A percentile compares a stretch with the other conserved stretches of the same genome.
phyloP scores from a whole-genome alignment of 176 grass and related monocot genomes.

The Panicum miliaceum region DNA sequence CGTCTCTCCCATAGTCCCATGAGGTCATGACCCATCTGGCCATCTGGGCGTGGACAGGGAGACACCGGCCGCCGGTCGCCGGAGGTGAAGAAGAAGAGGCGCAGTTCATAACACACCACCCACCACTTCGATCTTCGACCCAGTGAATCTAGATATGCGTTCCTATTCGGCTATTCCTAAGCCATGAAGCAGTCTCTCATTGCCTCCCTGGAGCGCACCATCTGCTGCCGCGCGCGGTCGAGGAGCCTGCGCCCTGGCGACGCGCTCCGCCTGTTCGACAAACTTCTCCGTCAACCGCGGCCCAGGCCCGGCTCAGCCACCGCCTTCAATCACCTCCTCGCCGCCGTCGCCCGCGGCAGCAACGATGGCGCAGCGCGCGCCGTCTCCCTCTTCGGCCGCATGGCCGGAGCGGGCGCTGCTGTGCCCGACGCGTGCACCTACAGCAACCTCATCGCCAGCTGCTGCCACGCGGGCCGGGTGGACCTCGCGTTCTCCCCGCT shows the following conservation, averaged over 20 bases:
- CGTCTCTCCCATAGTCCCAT: no score
- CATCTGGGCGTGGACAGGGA: no score
- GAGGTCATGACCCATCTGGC: no score
- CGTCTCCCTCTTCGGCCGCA: not conserved
- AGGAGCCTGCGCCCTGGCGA: not conserved
- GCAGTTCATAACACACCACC: no score
- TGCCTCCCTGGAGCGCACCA: not conserved
- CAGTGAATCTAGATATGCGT: no score
- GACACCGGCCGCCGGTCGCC: no score
- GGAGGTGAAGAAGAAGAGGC: no score
- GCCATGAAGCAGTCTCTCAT: not conserved
- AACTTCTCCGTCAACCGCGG: not conserved
- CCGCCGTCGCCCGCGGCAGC: not conserved
- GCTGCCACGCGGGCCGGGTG: not conserved
- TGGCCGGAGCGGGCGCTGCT: not conserved
- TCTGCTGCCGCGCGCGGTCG: not conserved
- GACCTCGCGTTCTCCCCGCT: not conserved
- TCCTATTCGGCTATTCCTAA: no score
- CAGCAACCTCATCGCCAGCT: not conserved
- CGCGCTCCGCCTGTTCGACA: conserved; percentile 9
- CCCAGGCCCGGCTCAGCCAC: not conserved
- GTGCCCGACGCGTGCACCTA: not conserved
- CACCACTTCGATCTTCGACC: no score
- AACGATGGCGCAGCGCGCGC: not conserved
- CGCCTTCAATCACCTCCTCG: not conserved